Conservation (phyloP, 176 grass and related monocot genomes). For the Coix lacrymajobi region DNA sequence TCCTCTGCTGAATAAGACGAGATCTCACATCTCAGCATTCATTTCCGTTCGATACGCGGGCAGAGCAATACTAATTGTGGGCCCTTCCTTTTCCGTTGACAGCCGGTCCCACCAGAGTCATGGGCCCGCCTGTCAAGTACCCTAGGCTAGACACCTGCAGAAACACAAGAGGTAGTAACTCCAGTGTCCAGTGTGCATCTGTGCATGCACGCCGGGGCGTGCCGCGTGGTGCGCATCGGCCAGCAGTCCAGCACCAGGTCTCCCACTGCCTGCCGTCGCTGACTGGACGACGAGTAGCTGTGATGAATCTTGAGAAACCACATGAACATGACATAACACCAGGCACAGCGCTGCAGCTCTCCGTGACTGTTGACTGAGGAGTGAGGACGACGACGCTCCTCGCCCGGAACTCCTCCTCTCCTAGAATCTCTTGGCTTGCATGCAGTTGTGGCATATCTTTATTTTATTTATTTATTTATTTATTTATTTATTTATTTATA, state of each 20-base stretch:
- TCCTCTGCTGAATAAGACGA: no score
- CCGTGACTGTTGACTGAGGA: not conserved
- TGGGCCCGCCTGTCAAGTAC: not conserved
- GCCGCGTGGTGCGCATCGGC: constrained; percentile 5
- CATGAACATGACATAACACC: no score
- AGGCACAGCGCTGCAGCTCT: not conserved
- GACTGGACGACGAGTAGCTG: not conserved
- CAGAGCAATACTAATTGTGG: no score
- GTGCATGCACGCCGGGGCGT: not conserved
- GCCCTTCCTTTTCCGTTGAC: not conserved
- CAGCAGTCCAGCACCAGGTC: not conserved
- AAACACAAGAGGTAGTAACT: not conserved
- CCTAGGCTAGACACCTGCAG: not conserved
- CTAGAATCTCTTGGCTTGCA: not conserved
- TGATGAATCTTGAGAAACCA: not conserved
- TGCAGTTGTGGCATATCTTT: not conserved
- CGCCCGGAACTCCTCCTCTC: not conserved
- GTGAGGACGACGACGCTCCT: not conserved
- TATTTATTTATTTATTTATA: not conserved
- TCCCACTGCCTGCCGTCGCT: not conserved
- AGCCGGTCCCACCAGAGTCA: not conserved
- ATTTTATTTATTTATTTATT: not conserved
- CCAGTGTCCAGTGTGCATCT: no score
- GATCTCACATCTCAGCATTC: no score
- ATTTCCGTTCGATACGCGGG: no score